Evolutionary conservation across 768 basidiomycete genomes (phyloP).

Genomic region (Termitomyces sp.): DNA sequence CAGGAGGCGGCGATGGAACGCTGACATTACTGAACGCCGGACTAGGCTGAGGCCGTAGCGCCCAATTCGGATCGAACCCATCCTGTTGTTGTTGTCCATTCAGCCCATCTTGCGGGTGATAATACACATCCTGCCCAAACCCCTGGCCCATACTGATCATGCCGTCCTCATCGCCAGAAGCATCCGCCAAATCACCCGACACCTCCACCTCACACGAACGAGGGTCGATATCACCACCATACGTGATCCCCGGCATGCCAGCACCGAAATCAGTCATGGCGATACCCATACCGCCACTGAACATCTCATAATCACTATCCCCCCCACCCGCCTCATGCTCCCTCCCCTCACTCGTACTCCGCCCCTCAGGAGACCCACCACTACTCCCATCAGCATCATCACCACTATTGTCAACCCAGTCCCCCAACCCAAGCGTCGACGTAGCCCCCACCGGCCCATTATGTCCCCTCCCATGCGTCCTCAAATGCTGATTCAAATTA

Average conservation of each 20-base stretch:
- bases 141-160: conserved; percentile 31
- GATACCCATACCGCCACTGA: conserved; percentile 21
- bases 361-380: conserved; percentile 17
- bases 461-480: conserved; percentile 61
- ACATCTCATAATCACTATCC: conserved; percentile 27
- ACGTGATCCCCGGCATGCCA: conserved; percentile 4
- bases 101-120: background rate
- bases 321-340: conserved; percentile 14
- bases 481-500: conserved; percentile 82
- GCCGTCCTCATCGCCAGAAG: conserved; percentile 55
- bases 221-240: conserved; percentile 36
- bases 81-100: background rate
- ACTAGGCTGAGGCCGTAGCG: conserved; percentile 31
- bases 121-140: conserved; percentile 17
- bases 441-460: conserved; percentile 5
- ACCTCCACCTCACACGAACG: conserved; percentile 62
- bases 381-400: conserved; percentile 21
- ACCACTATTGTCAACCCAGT: conserved; percentile 14
- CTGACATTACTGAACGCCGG: conserved; percentile 38
- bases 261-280: conserved; percentile 19
- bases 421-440: conserved; percentile 7
- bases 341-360: conserved; percentile 17
- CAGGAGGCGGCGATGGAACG: conserved; percentile 35
- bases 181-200: conserved; percentile 46
- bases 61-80: conserved; percentile 32